Evolutionary conservation across 108 stramenopile genomes (phyloP), one percentile per base, ranked within the genome.

Genomic region (Fistulifera pelliculosa): DNA sequence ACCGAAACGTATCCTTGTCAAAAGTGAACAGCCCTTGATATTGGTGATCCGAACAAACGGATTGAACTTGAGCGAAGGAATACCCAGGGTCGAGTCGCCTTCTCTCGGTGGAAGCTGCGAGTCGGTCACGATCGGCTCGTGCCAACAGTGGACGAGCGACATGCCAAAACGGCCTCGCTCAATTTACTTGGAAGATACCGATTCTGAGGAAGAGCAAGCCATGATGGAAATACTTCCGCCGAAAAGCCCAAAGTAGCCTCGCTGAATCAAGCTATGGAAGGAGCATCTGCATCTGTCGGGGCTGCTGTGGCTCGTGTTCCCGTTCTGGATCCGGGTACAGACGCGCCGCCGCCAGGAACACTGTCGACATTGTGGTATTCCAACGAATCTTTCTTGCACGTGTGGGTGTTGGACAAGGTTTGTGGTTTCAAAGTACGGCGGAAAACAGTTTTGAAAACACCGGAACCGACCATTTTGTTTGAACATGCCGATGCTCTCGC

Each of bases 361-460:
- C 57, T 87, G 27, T 31, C 68, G 17, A 73, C 80, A 21, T 68
- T 92, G 12, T 92, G 90, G 90, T 87, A 92, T 54, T 86, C 85
- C 13, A 68, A 75, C 45, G 90, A 92, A 68, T 35, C 44, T 0
- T 80, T 85, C 51, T 49, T 79, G 16, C 70, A 85, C 54, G 70
- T 85, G 14, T 92, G 76, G 59, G 90, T 87, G 0, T 41, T 92
- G 47, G 90, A 92, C 44, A 92, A 92, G 61, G 70, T 87, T 51
- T 43, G 83, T 2, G 85, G 71, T 2, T 92, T 79, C 81, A 92
- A 81, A 56, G 74, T 71, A 13, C 63, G 90, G 25, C 19, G 49
- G 41, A 27, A 59, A 51, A 44, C 47, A 1, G 35, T 38, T 6
- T 24, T 73, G 1, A 65, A 64, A 54, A 16, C 55, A 0, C 63